Base-by-base conservation (phyloP, 192 early-diverging fungal species). In the Rhizoclosmatium globosum region DNA sequence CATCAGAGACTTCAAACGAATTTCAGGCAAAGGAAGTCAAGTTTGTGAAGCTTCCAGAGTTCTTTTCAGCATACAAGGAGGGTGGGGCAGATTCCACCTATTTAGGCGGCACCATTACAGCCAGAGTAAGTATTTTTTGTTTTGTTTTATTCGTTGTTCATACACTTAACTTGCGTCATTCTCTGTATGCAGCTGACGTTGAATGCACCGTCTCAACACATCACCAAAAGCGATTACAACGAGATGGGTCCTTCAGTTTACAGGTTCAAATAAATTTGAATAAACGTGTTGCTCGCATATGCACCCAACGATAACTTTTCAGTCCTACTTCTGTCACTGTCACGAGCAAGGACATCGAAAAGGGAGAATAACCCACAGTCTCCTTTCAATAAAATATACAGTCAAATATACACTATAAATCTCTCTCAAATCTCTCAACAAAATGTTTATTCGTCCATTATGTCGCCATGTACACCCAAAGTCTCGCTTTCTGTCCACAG, bases 91-190 rank as follows among this genome's bases (percentile, higher is more conserved):
- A 92, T 81, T 84, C 92, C 1, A 86, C 90, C 42, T 98, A 91
- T 82, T 82, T 98, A 9, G 97, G 97, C 7, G 95, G 90, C 17
- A 89, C 89, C 42, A 95, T 99, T 83, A 91, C 93, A 65, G 94
- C 94, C 53, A 96, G 96, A 90, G 91, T 97, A 83, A 81, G 62
- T 39, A 57, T 48, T 78, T 38, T 45, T 60, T 21, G 47, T 9
- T 53, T 80, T 53, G 17, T 7, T 53, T 53, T 13, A 53, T 53
- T 7, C 50, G 31, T 31, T 31, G 31, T 31, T 31, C 31, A 31
- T 31, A 31, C 31, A 31, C 31, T 31, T 31, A 31, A 31, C 31
- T 31, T 31, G 0, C 31, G 31, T 31, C 31, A 31, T 31, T 31
- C 19, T 68, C 57, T 50, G 38, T 9, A 53, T 74, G 65, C 42